Conservation (phyloP, 140 eudicot genomes). For the Cichorium intybus region DNA sequence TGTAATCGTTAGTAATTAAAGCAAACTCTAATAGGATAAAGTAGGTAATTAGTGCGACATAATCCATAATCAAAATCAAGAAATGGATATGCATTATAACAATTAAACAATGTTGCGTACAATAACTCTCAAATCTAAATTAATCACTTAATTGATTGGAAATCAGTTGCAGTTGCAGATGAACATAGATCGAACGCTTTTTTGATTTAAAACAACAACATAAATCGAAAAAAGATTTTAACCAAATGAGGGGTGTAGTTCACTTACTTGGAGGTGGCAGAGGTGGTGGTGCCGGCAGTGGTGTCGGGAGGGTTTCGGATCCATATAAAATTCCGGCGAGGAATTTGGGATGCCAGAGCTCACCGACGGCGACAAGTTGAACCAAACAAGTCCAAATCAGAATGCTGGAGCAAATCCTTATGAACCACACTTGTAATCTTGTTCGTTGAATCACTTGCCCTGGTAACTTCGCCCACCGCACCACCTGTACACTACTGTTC, state of each 20-base stretch:
- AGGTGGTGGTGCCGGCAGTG: slow-evolving; percentile 47
- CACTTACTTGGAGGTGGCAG: slow-evolving; percentile 74
- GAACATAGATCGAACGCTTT: background rate
- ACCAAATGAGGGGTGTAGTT: background rate
- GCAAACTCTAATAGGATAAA: slow-evolving; percentile 4
- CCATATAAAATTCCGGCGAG: slow-evolving; percentile 49
- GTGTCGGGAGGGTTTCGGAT: slow-evolving; percentile 21
- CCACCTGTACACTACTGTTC: slow-evolving; percentile 37
- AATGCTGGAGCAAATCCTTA: slow-evolving; percentile 88
- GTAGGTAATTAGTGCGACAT: background rate
- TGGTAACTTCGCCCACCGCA: slow-evolving; percentile 42
- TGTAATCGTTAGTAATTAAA: background rate
- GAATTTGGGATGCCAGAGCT: slow-evolving; percentile 77
- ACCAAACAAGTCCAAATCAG: slow-evolving; percentile 95
- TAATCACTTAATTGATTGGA: background rate
- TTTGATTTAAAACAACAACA: background rate
- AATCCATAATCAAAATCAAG: background rate
- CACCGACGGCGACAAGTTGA: slow-evolving; percentile 79
- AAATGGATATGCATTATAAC: background rate
- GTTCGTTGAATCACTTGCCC: slow-evolving; percentile 59
- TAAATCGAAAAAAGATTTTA: background rate
- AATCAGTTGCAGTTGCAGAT: background rate
- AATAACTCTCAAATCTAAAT: background rate
- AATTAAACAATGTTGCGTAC: slow-evolving; percentile 8
- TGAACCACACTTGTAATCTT: slow-evolving; percentile 82